Base-by-base conservation (phyloP, 306 rosid genomes). In the Pterocarpus macrocarpus region DNA sequence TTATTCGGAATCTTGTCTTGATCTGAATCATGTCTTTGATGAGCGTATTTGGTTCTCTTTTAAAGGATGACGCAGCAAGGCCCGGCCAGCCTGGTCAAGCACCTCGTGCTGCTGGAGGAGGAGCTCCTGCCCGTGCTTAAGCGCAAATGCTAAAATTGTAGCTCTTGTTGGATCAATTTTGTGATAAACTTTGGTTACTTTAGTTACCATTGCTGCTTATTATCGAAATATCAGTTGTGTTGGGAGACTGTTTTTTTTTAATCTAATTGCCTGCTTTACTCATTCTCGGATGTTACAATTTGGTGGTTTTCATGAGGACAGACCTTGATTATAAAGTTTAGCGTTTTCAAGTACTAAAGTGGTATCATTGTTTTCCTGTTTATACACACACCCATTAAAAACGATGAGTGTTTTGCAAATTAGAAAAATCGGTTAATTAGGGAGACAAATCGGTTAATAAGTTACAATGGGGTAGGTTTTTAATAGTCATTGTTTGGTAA, bases 41-140 rank as follows among this genome's bases (percentile, higher is more conserved):
- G 3, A 22, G 38, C 5, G 15, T 81, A 5, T 83, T 41, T 68
- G 45, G 1, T 69, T 75, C 53, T 41, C 4, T 73, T 80, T 79
- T 76, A 22, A 36, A 91, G 96, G 96, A 91, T 69, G 96, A 91
- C 68, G 84, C 79, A 1, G 91, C 90, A 38, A 89, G 93, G 84
- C 92, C 96, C 1, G 94, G 94, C 32, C 93, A 85, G 72, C 97
- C 97, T 32, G 94, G 97, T 33, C 90, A 83, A 72, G 91, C 86
- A 3, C 90, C 97, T 22, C 91, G 94, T 35, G 86, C 92, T 45
- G 87, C 89, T 45, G 96, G 91, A 49, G 84, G 34, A 2, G 86
- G 68, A 15, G 86, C 67, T 53, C 86, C 96, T 33, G 81, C 79
- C 28, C 93, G 92, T 11, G 4, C 86, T 62, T 91, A 64, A 73